Conservation (phyloP, 805 yeast species). For the Pichia cabralensis region DNA sequence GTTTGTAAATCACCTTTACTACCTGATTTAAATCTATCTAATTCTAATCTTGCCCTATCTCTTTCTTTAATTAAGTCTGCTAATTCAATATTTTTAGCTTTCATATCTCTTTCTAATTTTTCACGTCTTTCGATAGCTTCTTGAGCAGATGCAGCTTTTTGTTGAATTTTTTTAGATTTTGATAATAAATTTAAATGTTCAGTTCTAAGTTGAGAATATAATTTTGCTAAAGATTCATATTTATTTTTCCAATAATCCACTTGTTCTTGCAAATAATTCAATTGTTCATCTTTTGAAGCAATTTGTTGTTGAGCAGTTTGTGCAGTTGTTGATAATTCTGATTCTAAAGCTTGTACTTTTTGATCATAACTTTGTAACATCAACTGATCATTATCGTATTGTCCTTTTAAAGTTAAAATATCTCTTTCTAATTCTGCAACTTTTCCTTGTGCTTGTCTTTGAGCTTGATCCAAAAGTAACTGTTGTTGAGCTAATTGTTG, state of each 20-base stretch:
- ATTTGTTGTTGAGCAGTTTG: constrained; percentile 63
- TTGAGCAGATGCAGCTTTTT: constrained; percentile 81
- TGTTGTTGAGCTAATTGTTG: constrained; percentile 68
- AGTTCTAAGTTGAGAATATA: constrained; percentile 84
- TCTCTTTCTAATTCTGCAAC: constrained; percentile 79
- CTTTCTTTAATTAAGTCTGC: constrained; percentile 86
- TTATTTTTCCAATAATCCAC: constrained; percentile 70
- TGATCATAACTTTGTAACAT: constrained; percentile 81
- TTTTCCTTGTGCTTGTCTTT: constrained; percentile 66
- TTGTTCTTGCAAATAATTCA: constrained; percentile 62
- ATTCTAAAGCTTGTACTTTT: constrained; percentile 72
- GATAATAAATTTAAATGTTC: constrained; percentile 76
- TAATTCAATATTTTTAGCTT: constrained; percentile 75
- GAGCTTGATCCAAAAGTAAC: constrained; percentile 53
- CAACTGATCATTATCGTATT: constrained; percentile 77
- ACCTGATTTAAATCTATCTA: constrained; percentile 58
- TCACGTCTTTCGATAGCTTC: constrained; percentile 82
- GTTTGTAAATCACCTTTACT: constrained; percentile 57
- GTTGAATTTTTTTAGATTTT: constrained; percentile 71
- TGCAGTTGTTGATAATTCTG: constrained; percentile 52
- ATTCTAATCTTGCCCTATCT: constrained; percentile 76
- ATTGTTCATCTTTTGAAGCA: constrained; percentile 65
- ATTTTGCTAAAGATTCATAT: constrained; percentile 80
- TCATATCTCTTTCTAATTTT: constrained; percentile 69
- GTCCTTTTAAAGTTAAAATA: constrained; percentile 60